Conservation (phyloP, 1,284 basidiomycete genomes). For the Rhodotorula sp. region DNA sequence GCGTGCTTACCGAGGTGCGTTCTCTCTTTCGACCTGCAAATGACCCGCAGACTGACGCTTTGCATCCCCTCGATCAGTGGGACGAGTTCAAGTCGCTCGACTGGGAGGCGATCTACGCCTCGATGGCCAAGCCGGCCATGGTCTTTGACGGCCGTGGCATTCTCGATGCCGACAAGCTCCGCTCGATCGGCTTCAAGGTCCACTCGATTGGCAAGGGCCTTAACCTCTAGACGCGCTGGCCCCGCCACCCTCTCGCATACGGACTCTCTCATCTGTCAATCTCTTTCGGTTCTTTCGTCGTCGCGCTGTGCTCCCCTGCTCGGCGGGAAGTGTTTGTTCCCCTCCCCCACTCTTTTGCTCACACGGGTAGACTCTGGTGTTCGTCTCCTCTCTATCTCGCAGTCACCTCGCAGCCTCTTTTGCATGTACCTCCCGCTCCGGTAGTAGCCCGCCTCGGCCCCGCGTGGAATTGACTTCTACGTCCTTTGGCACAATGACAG, state of each 20-base stretch:
- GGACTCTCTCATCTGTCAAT: neutral
- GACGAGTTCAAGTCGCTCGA: constrained; percentile 91
- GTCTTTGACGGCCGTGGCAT: constrained; percentile 89
- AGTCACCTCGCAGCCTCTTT: neutral
- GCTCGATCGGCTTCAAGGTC: constrained; percentile 90
- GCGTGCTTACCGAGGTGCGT: constrained; percentile 74
- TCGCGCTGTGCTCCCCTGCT: neutral
- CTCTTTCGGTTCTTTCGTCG: neutral
- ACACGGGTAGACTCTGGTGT: neutral
- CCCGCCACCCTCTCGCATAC: neutral
- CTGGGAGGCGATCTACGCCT: constrained; percentile 79
- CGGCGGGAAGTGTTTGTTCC: neutral
- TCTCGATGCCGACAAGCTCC: constrained; percentile 75
- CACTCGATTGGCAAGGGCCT: constrained; percentile 50
- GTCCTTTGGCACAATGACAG: too few relatives aligned
- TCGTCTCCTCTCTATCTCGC: neutral
- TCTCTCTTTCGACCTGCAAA: neutral
- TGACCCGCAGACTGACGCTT: neutral
- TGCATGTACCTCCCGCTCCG: too few relatives aligned
- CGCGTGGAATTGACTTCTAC: too few relatives aligned
- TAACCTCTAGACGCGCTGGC: constrained; percentile 18
- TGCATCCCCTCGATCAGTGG: constrained; percentile 53
- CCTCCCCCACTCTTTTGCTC: neutral
- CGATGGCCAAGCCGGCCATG: constrained; percentile 95
- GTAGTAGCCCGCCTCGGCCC: too few relatives aligned